These are phyloP conservation scores for Podospora pseudoanserina DNA, from an alignment of 495 filamentous ascomycete species.

Conservation along the genomic window DNA sequence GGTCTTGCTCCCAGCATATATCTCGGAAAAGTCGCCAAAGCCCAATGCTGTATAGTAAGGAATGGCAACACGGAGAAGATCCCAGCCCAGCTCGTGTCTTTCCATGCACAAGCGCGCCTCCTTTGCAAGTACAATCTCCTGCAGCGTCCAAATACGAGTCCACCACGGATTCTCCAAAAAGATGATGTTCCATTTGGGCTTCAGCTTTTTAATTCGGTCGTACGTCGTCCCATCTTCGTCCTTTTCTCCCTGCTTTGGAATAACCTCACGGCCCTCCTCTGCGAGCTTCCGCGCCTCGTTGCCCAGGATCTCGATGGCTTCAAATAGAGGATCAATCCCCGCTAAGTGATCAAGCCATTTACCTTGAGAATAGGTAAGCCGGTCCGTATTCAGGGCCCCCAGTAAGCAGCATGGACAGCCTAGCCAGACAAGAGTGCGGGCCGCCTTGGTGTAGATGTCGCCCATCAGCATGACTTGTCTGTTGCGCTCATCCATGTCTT, in stretches of 20 bases:
- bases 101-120: neutral
- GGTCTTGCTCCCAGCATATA: neutral
- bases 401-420: slow-evolving; percentile 3
- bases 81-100: slow-evolving; percentile 7
- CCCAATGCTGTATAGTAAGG: slow-evolving; percentile 5
- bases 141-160: slow-evolving; percentile 19
- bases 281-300: neutral
- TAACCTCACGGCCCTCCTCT: neutral
- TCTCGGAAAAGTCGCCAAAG: neutral
- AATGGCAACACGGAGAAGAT: slow-evolving; percentile 7
- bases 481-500: slow-evolving; percentile 14
- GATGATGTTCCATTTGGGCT: neutral
- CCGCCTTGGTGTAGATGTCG: slow-evolving; percentile 12
- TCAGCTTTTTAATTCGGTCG: neutral
- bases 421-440: slow-evolving; percentile 16
- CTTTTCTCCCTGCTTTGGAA: neutral
- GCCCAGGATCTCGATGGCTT: neutral
- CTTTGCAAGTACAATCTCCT: slow-evolving; percentile 20
- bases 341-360: neutral
- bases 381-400: neutral
- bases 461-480: slow-evolving; percentile 18
- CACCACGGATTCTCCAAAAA: slow-evolving; percentile 16
- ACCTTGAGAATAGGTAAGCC: neutral
- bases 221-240: neutral
- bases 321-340: neutral